Percentiles rank a stretch among this genome's conserved stretches.
phyloP scores from a whole-genome alignment of 1,139 yeast species.

The Spathaspora sp. region DNA sequence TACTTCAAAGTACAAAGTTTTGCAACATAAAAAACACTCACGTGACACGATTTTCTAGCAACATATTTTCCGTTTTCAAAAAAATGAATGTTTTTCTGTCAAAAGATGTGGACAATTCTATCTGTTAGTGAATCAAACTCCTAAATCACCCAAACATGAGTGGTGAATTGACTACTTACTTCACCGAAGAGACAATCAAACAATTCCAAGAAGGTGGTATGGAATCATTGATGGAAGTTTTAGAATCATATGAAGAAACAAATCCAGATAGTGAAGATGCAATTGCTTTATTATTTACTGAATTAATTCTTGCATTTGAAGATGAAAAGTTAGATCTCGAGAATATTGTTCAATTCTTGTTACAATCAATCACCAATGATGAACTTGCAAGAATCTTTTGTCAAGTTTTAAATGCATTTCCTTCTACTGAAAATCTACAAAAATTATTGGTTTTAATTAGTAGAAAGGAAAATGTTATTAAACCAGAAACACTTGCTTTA shows the following conservation, averaged over 20 bases:
- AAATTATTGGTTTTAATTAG: conserved; percentile 23
- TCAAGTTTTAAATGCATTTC: conserved; percentile 46
- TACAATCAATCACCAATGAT: conserved; percentile 32
- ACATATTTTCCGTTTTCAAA: too few species aligned
- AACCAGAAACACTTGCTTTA: conserved; percentile 36
- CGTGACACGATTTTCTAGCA: not conserved
- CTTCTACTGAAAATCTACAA: conserved; percentile 28
- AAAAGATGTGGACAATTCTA: not conserved
- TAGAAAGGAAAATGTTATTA: conserved; percentile 29
- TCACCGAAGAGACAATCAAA: conserved; percentile 28
- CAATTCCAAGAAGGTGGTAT: conserved; percentile 31
- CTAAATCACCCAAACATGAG: conserved; percentile 2
- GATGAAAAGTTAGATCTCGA: conserved; percentile 25
- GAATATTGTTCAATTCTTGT: conserved; percentile 27
- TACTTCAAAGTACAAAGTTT: not conserved
- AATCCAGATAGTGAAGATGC: conserved; percentile 18
- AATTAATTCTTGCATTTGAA: conserved; percentile 32
- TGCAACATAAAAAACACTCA: not conserved
- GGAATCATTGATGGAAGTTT: conserved; percentile 28
- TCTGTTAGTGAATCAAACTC: not conserved
- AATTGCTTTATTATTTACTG: conserved; percentile 32
- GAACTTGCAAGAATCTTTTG: conserved; percentile 40
- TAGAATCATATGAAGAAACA: conserved; percentile 23
- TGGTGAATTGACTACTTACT: conserved; percentile 16
- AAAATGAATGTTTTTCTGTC: not conserved